phyloP scores from a whole-genome alignment of 805 yeast species.

The Diddensiella caesifluorescens region DNA sequence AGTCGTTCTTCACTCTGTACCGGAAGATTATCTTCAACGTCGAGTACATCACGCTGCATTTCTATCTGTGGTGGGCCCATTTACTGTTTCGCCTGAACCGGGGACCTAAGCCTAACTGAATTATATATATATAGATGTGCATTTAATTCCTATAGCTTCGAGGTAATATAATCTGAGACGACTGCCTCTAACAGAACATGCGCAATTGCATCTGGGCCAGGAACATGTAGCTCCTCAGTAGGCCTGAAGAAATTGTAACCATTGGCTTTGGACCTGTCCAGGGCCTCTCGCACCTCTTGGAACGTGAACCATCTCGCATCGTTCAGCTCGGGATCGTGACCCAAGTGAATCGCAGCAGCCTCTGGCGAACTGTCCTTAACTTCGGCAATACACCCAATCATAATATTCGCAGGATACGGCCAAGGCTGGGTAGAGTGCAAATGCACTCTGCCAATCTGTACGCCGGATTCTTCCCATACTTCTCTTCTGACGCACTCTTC shows the following conservation, averaged over 20 bases:
- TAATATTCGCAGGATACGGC: conserved; percentile 93
- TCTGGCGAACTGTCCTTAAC: conserved; percentile 48
- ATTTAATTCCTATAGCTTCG: neutral
- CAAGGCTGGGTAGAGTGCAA: conserved; percentile 84
- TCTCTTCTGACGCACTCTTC: conserved; percentile 86
- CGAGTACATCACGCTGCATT: neutral
- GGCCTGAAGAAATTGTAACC: conserved; percentile 8
- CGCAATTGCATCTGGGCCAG: conserved; percentile 34
- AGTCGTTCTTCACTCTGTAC: conserved; percentile 10
- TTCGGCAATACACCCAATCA: conserved; percentile 92
- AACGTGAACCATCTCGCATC: conserved; percentile 84
- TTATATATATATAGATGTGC: neutral
- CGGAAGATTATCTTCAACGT: conserved; percentile 3
- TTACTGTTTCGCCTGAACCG: neutral
- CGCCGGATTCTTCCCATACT: conserved; percentile 95
- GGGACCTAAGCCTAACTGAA: neutral
- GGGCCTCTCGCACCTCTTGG: conserved; percentile 43
- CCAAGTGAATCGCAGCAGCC: conserved; percentile 47
- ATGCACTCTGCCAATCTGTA: conserved; percentile 50
- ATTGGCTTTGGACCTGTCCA: conserved; percentile 20
- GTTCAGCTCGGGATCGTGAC: conserved; percentile 77
- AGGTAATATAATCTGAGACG: conserved; percentile 3
- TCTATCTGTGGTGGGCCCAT: conserved; percentile 1
- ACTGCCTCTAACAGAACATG: conserved; percentile 30
- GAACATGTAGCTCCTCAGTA: conserved; percentile 22